Evolutionary conservation across 2,329 filamentous ascomycete species (phyloP), one percentile per base, ranked within the genome.

Genomic region (Trichoderma aggressivum): DNA sequence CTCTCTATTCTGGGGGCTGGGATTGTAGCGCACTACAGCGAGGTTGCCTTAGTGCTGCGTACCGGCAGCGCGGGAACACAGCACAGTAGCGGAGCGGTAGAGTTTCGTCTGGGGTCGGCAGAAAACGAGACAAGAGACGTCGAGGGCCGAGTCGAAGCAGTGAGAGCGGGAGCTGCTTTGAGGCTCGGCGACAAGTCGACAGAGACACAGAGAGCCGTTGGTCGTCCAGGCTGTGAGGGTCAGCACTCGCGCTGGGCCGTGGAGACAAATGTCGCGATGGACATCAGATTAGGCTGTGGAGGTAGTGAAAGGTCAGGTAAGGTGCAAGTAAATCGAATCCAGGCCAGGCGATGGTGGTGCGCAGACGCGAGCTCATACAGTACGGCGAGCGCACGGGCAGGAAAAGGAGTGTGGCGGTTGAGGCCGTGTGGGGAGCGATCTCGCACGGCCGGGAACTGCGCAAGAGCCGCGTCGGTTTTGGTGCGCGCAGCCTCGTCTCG

Each of bases 221-320:
- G 71, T 73, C 69, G 64, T 74, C 74, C 70, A 58, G 64, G 69
- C 69, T 66, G 39, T 53, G 70, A 73, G 61, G 61, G 68, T 72
- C 71, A 74, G 73, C 75, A 70, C 71, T 75, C 72, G 74, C 74
- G 73, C 73, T 74, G 70, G 67, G 73, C 74, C 76, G 75, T 76
- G 75, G 75, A 73, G 73, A 74, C 74, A 59, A 72, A 73, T 71
- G 73, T 75, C 73, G 74, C 74, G 72, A 76, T 74, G 73, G 72
- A 73, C 73, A 74, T 75, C 71, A 67, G 72, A 74, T 72, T 71
- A 70, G 67, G 71, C 70, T 72, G 73, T 74, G 72, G 70, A 73
- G 74, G 72, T 65, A 66, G 59, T 70, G 66, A 71, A 73, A 72
- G 70, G 63, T 65, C 43, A 70, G 43, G 70, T 63, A 70, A 73